Percentiles rank a stretch among this genome's conserved stretches.
These are phyloP conservation scores for Trapa incisa DNA, from an alignment of 345 rosid genomes.

Conservation along the genomic window DNA sequence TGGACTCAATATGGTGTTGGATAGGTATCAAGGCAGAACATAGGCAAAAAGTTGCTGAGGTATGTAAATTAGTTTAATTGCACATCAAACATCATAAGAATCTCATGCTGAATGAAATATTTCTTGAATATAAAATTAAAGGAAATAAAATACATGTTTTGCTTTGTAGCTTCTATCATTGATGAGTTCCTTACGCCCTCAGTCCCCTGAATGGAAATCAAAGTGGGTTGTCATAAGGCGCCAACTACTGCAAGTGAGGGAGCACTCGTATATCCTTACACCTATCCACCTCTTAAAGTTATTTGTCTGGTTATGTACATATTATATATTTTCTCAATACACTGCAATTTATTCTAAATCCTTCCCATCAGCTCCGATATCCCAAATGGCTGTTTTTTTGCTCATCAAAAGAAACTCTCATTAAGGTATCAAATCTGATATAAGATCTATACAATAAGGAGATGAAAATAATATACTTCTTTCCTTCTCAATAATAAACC, in stretches of 20 bases:
- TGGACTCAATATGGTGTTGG: slow-evolving; percentile 95
- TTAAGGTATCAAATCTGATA: too few relatives aligned
- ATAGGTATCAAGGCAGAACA: slow-evolving; percentile 78
- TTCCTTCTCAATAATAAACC: too few relatives aligned
- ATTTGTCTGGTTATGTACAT: neutral
- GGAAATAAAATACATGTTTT: neutral
- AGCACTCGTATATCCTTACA: neutral
- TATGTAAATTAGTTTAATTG: slow-evolving; percentile 12
- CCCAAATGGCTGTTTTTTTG: too few relatives aligned
- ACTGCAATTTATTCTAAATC: neutral
- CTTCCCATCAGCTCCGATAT: too few relatives aligned
- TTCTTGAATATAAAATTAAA: too few relatives aligned
- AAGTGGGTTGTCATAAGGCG: slow-evolving; percentile 88
- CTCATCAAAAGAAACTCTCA: too few relatives aligned
- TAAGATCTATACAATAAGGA: too few relatives aligned
- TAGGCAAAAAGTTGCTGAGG: slow-evolving; percentile 91
- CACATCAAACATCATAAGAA: slow-evolving; percentile 6
- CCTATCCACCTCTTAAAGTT: neutral
- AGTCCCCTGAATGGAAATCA: slow-evolving; percentile 79
- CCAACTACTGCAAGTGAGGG: slow-evolving; percentile 83
- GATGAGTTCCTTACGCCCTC: slow-evolving; percentile 82
- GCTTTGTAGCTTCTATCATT: slow-evolving; percentile 70
- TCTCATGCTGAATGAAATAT: slow-evolving; percentile 16
- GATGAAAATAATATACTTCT: too few relatives aligned
- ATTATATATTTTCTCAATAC: too few relatives aligned